phyloP scores from a whole-genome alignment of 163 green algal genomes.

The Botryococcus braunii region DNA sequence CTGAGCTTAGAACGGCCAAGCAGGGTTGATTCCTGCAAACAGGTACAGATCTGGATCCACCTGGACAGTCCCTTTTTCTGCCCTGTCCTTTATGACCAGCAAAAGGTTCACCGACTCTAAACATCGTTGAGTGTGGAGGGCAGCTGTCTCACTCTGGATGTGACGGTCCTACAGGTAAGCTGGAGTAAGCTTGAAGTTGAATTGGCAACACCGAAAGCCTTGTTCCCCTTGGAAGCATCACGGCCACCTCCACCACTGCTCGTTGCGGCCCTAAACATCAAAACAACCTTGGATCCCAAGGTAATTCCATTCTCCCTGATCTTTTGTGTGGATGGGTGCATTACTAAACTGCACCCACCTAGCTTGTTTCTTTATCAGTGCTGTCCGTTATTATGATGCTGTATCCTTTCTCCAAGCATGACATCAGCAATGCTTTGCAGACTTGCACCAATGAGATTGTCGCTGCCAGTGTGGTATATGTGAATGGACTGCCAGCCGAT shows the following conservation, averaged over 20 bases:
- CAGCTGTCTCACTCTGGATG: too few species aligned
- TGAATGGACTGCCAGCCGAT: conserved; percentile 60
- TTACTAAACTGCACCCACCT: too few species aligned
- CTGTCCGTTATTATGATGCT: too few species aligned
- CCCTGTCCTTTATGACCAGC: neutral
- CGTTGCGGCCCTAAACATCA: conserved; percentile 80
- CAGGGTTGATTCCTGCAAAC: conserved; percentile 31
- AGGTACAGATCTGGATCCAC: conserved; percentile 24
- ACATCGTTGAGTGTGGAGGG: too few species aligned
- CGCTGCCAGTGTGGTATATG: conserved; percentile 40
- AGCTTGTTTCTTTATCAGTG: too few species aligned
- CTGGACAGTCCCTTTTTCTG: neutral
- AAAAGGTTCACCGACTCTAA: neutral
- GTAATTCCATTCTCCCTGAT: conserved; percentile 5
- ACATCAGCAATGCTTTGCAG: conserved; percentile 11
- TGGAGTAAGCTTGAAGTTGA: conserved; percentile 88
- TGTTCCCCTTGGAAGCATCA: neutral
- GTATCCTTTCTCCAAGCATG: too few species aligned
- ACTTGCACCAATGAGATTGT: conserved; percentile 54
- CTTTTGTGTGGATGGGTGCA: too few species aligned
- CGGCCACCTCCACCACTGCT: conserved; percentile 61
- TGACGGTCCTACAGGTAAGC: conserved; percentile 59
- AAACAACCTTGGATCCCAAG: conserved; percentile 65
- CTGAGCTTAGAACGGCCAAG: conserved; percentile 51
- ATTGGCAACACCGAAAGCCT: conserved; percentile 53